These are phyloP conservation scores for Pythium apleroticum DNA, from an alignment of 352 stramenopile genomes.

Conservation along the genomic window DNA sequence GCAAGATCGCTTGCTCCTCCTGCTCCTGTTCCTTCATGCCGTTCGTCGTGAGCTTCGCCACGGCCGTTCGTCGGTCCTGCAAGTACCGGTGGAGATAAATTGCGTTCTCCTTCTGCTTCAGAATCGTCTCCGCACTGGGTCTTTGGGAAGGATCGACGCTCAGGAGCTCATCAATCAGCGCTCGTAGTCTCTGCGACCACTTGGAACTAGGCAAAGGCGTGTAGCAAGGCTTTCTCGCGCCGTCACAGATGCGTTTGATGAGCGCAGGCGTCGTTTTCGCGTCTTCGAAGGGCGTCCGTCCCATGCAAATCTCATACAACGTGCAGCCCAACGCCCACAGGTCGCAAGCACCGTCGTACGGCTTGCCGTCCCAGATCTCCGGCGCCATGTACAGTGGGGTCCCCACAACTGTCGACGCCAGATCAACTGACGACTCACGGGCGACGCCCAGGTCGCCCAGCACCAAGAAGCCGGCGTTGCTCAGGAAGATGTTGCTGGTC, in stretches of 20 bases:
- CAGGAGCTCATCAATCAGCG: constrained; percentile 40
- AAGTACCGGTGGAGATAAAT: constrained; percentile 39
- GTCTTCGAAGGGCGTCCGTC: constrained; percentile 56
- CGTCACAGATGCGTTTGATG: constrained; percentile 56
- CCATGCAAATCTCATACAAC: constrained; percentile 79
- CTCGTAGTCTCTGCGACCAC: constrained; percentile 37
- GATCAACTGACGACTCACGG: constrained; percentile 31
- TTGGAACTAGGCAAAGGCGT: constrained; percentile 30
- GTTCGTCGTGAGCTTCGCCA: neutral
- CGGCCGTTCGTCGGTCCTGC: constrained; percentile 7
- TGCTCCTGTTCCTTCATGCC: constrained; percentile 8
- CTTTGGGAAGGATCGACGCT: constrained; percentile 31
- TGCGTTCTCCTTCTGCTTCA: constrained; percentile 29
- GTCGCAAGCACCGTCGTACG: constrained; percentile 83
- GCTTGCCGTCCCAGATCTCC: constrained; percentile 77
- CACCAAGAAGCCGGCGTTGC: constrained; percentile 61
- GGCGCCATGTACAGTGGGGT: constrained; percentile 90
- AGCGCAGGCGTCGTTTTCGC: constrained; percentile 47
- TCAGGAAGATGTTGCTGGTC: constrained; percentile 88
- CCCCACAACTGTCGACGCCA: constrained; percentile 82
- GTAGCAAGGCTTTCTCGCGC: constrained; percentile 25
- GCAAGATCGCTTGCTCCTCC: constrained; percentile 28
- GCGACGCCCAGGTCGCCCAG: constrained; percentile 91
- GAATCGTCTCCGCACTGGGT: constrained; percentile 36
- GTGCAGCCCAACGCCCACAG: constrained; percentile 89